Evolutionary conservation across 2,329 filamentous ascomycete species (phyloP).

Genomic region (Fusarium compactum): DNA sequence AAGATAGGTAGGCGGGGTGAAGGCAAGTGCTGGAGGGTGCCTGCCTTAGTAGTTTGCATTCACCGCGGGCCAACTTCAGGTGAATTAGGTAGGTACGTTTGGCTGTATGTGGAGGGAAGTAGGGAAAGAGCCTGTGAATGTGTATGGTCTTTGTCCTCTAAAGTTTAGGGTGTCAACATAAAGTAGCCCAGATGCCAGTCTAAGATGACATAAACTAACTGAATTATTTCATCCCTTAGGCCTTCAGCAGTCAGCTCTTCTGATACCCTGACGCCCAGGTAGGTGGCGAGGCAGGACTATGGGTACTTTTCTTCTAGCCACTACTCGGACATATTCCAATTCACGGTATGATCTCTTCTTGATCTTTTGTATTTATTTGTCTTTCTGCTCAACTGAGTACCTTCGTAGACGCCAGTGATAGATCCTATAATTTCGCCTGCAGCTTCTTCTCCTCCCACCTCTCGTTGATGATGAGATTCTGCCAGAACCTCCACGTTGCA

Average conservation of each 20-base stretch:
- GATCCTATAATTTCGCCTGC: constrained; percentile 43
- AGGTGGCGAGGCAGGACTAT: too few species aligned
- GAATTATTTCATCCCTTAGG: too few species aligned
- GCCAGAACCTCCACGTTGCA: constrained; percentile 78
- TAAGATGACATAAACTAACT: too few species aligned
- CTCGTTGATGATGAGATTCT: constrained; percentile 77
- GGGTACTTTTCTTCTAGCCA: neutral
- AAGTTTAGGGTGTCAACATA: too few species aligned
- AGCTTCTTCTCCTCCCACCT: constrained; percentile 73
- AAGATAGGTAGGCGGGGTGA: neutral
- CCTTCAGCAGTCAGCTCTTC: too few species aligned
- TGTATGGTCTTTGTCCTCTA: too few species aligned
- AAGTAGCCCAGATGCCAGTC: too few species aligned
- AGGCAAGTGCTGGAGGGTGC: neutral
- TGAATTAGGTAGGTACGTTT: neutral
- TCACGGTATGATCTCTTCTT: neutral
- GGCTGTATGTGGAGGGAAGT: neutral
- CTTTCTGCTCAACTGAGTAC: neutral
- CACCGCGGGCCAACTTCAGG: neutral
- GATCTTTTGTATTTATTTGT: neutral
- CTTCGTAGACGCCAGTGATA: neutral
- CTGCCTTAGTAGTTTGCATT: neutral
- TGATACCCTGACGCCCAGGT: neutral
- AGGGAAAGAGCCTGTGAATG: too few species aligned
- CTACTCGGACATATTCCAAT: neutral